Conservation (phyloP, 306 rosid genomes). For the Sicyos edulis region DNA sequence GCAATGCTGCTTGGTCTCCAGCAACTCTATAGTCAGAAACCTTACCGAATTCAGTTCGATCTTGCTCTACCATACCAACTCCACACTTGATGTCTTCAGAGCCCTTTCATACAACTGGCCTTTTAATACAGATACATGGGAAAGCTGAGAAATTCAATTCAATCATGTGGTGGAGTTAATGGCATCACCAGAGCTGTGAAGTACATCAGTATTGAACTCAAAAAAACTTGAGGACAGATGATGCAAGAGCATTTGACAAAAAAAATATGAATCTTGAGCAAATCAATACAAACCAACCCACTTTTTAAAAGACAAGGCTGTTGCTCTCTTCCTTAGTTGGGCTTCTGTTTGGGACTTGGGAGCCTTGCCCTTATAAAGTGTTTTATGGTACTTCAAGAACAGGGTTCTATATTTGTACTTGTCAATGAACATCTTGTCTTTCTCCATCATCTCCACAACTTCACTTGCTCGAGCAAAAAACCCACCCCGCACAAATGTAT, state of each 20-base stretch:
- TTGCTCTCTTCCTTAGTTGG: conserved; percentile 70
- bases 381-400: conserved; percentile 79
- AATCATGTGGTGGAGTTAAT: conserved; percentile 2
- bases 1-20: too few species aligned
- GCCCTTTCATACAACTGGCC: too few species aligned
- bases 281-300: conserved; percentile 71
- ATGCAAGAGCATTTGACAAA: not conserved
- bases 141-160: not conserved
- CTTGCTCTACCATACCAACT: too few species aligned
- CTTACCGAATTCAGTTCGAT: too few species aligned
- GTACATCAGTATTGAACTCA: not conserved
- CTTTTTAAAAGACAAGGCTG: conserved; percentile 56
- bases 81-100: too few species aligned
- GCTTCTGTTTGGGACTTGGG: conserved; percentile 69
- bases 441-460: conserved; percentile 77
- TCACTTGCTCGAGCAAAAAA: conserved; percentile 74
- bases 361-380: conserved; percentile 81
- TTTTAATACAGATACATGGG: too few species aligned
- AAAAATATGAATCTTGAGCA: not conserved
- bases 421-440: conserved; percentile 66
- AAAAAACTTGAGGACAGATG: too few species aligned
- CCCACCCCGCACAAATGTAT: conserved; percentile 81
- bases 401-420: conserved; percentile 78
- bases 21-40: too few species aligned
- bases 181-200: not conserved